Percentiles rank a stretch among this genome's conserved stretches.
Evolutionary conservation across 176 grass and related monocot genomes (phyloP).

Genomic region (Musa schizocarpa): DNA sequence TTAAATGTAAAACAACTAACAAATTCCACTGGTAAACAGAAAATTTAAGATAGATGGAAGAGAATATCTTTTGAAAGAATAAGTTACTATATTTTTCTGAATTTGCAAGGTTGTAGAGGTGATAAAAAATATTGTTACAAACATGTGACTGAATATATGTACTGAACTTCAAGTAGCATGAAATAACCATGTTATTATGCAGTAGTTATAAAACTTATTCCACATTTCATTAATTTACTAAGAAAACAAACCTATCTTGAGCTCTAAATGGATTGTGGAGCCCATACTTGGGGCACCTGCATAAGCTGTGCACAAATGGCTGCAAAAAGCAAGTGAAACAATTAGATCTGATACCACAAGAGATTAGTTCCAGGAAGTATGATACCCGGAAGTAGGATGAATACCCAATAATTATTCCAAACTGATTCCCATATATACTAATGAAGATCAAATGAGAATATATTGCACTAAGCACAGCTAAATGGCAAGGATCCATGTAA

Average conservation of each 20-base stretch:
- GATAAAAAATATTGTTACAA: neutral
- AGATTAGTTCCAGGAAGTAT: neutral
- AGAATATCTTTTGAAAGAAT: neutral
- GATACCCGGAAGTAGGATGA: neutral
- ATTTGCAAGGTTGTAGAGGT: neutral
- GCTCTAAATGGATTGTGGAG: conserved; percentile 86
- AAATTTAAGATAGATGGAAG: no score
- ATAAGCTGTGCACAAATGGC: conserved; percentile 83
- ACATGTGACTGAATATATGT: neutral
- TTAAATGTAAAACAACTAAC: no score
- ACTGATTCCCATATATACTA: neutral
- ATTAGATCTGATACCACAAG: conserved; percentile 7
- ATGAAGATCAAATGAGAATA: neutral
- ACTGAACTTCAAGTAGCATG: neutral
- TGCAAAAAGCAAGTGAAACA: conserved; percentile 21
- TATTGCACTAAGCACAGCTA: neutral
- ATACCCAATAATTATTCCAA: neutral
- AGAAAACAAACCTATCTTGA: conserved; percentile 60
- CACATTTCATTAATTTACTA: conserved; percentile 2
- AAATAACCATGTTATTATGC: neutral
- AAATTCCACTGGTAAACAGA: no score
- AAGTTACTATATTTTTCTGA: neutral
- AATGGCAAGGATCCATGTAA: neutral
- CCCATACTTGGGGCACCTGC: conserved; percentile 80
- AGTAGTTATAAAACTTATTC: neutral